Conservation (phyloP, 768 basidiomycete genomes). For the Auriculariales sp. region DNA sequence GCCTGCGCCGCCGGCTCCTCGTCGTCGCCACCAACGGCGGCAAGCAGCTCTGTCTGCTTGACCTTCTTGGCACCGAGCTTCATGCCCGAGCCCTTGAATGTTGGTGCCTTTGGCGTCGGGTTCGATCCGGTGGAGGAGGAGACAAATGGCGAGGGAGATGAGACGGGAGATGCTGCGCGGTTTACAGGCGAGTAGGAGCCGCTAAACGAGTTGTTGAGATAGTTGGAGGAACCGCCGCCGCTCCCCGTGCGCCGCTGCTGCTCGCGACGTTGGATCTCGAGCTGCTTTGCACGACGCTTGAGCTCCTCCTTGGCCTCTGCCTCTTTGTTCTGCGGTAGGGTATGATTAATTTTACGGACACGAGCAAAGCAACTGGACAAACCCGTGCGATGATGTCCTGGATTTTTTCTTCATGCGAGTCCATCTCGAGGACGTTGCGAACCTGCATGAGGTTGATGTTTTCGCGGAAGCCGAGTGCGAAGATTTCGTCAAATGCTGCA, state of each 20-base stretch:
- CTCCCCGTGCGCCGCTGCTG: slow-evolving; percentile 65
- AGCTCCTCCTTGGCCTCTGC: slow-evolving; percentile 98
- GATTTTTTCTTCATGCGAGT: slow-evolving; percentile 87
- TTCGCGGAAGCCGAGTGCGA: slow-evolving; percentile 77
- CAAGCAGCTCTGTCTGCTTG: slow-evolving; percentile 75
- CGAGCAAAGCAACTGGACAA: slow-evolving; percentile 16
- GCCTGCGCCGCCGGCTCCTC: slow-evolving; percentile 30
- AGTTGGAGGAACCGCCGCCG: slow-evolving; percentile 28
- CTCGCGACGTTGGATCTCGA: slow-evolving; percentile 94
- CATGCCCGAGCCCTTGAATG: slow-evolving; percentile 94
- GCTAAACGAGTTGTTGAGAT: slow-evolving; percentile 28
- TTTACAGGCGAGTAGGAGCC: slow-evolving; percentile 61
- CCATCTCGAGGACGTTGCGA: slow-evolving; percentile 70
- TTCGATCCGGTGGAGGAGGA: slow-evolving; percentile 31
- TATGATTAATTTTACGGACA: neutral
- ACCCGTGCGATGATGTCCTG: slow-evolving; percentile 96
- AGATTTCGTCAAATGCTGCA: slow-evolving; percentile 92
- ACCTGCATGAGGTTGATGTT: slow-evolving; percentile 69
- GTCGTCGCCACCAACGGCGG: slow-evolving; percentile 73
- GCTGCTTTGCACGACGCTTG: slow-evolving; percentile 91
- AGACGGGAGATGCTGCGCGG: slow-evolving; percentile 56
- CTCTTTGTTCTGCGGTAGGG: slow-evolving; percentile 71
- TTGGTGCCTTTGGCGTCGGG: slow-evolving; percentile 43
- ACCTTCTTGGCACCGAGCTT: slow-evolving; percentile 89
- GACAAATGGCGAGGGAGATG: slow-evolving; percentile 25